phyloP scores from a whole-genome alignment of 2,329 filamentous ascomycete species.

The Orbilia oligospora region DNA sequence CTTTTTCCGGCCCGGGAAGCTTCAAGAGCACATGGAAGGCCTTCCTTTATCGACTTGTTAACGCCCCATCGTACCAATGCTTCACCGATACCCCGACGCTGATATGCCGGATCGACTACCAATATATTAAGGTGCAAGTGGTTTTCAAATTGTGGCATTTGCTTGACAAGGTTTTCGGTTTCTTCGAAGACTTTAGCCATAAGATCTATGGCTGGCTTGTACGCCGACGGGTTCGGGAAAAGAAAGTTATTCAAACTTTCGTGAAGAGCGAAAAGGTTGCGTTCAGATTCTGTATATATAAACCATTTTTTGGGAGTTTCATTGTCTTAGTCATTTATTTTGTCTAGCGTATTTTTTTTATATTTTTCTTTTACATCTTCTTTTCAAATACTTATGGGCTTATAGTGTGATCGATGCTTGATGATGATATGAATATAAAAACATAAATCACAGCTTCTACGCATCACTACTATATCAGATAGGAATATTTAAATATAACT shows the following conservation, averaged over 20 bases:
- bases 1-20: slow-evolving; percentile 47
- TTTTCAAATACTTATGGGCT: not conserved
- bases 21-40: slow-evolving; percentile 42
- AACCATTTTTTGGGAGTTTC: slow-evolving; percentile 13
- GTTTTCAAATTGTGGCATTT: slow-evolving; percentile 35
- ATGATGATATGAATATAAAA: slow-evolving; percentile 28
- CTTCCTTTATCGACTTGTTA: slow-evolving; percentile 30
- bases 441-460: slow-evolving; percentile 17
- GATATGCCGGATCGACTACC: slow-evolving; percentile 51
- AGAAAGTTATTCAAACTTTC: slow-evolving; percentile 20
- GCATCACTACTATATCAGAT: not conserved
- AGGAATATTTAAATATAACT: slow-evolving; percentile 15
- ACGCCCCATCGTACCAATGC: slow-evolving; percentile 49
- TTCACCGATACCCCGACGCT: slow-evolving; percentile 50
- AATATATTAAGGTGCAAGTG: slow-evolving; percentile 54
- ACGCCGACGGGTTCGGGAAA: slow-evolving; percentile 42
- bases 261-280: slow-evolving; percentile 47
- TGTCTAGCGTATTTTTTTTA: not conserved
- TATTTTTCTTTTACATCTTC: not conserved
- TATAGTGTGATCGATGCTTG: slow-evolving; percentile 25
- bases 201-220: slow-evolving; percentile 43
- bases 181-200: slow-evolving; percentile 45
- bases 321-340: slow-evolving; percentile 22
- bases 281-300: slow-evolving; percentile 54
- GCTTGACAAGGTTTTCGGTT: slow-evolving; percentile 11